phyloP scores from a whole-genome alignment of 371 early-diverging fungal species.

The Sanchytrium tribonematis region DNA sequence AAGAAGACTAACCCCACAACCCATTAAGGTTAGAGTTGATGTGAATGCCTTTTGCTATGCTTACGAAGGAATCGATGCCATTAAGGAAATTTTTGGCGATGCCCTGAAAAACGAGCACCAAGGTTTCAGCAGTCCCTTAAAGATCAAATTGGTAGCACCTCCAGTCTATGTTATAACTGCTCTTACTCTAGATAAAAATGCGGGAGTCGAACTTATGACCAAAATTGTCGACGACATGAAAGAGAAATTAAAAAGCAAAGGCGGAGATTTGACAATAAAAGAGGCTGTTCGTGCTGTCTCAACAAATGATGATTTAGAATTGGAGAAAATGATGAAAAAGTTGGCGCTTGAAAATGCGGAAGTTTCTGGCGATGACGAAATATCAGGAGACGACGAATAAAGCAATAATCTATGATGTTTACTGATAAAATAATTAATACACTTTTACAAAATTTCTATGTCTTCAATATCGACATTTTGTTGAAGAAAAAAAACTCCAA shows the following conservation, averaged over 20 bases:
- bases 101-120: slow-evolving; percentile 6
- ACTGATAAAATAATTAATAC: neutral
- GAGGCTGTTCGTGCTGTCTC: slow-evolving; percentile 32
- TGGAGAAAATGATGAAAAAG: slow-evolving; percentile 64
- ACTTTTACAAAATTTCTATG: neutral
- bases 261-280: slow-evolving; percentile 47
- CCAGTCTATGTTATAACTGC: slow-evolving; percentile 81
- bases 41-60: slow-evolving; percentile 86
- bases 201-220: slow-evolving; percentile 61
- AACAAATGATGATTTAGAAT: slow-evolving; percentile 77
- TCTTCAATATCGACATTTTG: no score
- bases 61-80: slow-evolving; percentile 87
- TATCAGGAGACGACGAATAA: slow-evolving; percentile 3
- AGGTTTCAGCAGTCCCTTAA: neutral
- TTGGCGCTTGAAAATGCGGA: slow-evolving; percentile 80
- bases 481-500: no score
- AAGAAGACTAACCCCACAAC: slow-evolving; percentile 75
- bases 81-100: slow-evolving; percentile 81
- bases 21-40: slow-evolving; percentile 88
- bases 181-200: slow-evolving; percentile 52
- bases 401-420: no score
- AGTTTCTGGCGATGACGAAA: slow-evolving; percentile 65
- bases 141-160: slow-evolving; percentile 53
- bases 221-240: slow-evolving; percentile 54
- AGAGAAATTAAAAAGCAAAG: slow-evolving; percentile 16